Percentiles rank a stretch among this genome's conserved stretches.
phyloP scores from a whole-genome alignment of 176 grass and related monocot species.

The Dendrocalamus sinicus region DNA sequence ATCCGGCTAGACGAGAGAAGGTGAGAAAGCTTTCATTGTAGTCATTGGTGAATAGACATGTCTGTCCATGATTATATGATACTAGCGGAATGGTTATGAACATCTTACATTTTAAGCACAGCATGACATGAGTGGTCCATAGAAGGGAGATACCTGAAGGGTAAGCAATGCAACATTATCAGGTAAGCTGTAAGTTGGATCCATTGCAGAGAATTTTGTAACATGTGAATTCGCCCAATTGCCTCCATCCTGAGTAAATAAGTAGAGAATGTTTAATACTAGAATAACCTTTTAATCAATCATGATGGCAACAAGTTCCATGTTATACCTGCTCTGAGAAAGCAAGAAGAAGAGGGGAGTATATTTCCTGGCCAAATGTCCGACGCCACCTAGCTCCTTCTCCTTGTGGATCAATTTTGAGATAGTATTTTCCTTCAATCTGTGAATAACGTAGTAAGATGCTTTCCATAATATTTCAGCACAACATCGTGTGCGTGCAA shows the following conservation, averaged over 20 bases:
- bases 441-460: constrained; percentile 42
- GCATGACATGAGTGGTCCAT: background rate
- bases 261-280: constrained; percentile 24
- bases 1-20: background rate
- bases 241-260: constrained; percentile 69
- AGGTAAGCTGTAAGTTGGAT: constrained; percentile 87
- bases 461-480: constrained; percentile 1
- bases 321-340: constrained; percentile 80
- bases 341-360: constrained; percentile 93
- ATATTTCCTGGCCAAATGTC: constrained; percentile 93
- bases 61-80: background rate
- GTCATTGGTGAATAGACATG: background rate
- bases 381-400: constrained; percentile 87
- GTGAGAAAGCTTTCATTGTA: background rate
- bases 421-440: constrained; percentile 92
- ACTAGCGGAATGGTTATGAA: background rate
- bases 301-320: constrained; percentile 35
- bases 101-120: background rate
- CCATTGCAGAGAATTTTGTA: constrained; percentile 78
- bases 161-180: constrained; percentile 94
- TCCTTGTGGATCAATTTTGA: constrained; percentile 81
- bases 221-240: constrained; percentile 80
- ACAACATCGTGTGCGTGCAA: background rate
- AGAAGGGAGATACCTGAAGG: constrained; percentile 64
- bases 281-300: constrained; percentile 22